A percentile compares a stretch with the other conserved stretches of the same genome.
Evolutionary conservation across 129 eudicot genomes (phyloP).

Genomic region (Ambrosia artemisiifolia): DNA sequence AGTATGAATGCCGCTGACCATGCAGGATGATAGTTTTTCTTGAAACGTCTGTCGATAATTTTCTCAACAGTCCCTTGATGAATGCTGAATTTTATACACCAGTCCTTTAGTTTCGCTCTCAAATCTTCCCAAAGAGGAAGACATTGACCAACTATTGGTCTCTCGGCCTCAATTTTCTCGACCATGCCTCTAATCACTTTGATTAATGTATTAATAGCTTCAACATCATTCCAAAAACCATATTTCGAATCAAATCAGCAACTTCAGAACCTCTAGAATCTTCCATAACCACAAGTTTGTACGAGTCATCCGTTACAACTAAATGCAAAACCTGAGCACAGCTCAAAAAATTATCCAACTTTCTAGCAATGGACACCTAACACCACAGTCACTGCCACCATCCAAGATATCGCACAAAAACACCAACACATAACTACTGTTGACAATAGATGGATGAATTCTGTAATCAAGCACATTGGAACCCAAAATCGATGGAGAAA

Average conservation of each 20-base stretch:
- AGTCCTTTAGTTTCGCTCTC: constrained; percentile 51
- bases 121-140: constrained; percentile 87
- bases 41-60: constrained; percentile 55
- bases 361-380: too few relatives aligned
- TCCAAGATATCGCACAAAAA: too few relatives aligned
- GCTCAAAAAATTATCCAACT: constrained; percentile 61
- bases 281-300: constrained; percentile 40
- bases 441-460: too few relatives aligned
- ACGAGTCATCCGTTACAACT: constrained; percentile 58
- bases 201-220: constrained; percentile 53
- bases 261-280: constrained; percentile 59
- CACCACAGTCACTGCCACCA: too few relatives aligned
- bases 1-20: constrained; percentile 88
- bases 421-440: too few relatives aligned
- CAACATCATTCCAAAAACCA: constrained; percentile 75
- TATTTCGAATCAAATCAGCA: constrained; percentile 54
- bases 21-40: constrained; percentile 75
- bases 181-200: constrained; percentile 53
- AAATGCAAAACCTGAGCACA: constrained; percentile 45
- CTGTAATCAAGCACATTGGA: too few relatives aligned
- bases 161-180: constrained; percentile 61
- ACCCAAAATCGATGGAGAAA: too few relatives aligned
- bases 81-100: constrained; percentile 62
- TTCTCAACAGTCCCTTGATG: constrained; percentile 44
- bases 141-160: constrained; percentile 74